Evolutionary conservation across 768 basidiomycete genomes (phyloP).

Genomic region (Boletus vermiculosoides): DNA sequence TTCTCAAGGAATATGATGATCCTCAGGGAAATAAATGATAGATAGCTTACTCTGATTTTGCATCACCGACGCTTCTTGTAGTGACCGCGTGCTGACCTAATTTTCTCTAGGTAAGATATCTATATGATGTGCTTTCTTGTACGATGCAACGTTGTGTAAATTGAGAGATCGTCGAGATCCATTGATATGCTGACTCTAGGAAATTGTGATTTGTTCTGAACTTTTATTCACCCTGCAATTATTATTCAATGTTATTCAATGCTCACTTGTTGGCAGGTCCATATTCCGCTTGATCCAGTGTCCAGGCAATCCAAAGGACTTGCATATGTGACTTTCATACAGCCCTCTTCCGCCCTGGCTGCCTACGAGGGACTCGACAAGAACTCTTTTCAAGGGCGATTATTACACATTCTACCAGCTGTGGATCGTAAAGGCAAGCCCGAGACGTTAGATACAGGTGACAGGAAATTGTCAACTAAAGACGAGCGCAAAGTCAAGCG

Average conservation of each 20-base stretch:
- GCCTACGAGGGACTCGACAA: slow-evolving; percentile 82
- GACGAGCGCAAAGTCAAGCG: slow-evolving; percentile 57
- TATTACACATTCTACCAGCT: slow-evolving; percentile 88
- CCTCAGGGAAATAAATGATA: slow-evolving; percentile 56
- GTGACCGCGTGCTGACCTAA: neutral
- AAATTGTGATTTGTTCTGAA: slow-evolving; percentile 50
- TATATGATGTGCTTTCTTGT: neutral
- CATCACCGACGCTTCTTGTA: neutral
- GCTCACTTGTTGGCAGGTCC: slow-evolving; percentile 40
- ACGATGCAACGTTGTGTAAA: slow-evolving; percentile 24
- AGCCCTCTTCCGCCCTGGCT: slow-evolving; percentile 49
- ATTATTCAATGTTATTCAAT: neutral
- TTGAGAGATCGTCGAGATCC: slow-evolving; percentile 66
- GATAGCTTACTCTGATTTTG: slow-evolving; percentile 37
- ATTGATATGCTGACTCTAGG: slow-evolving; percentile 44
- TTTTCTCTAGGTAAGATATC: slow-evolving; percentile 15
- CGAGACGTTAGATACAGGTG: slow-evolving; percentile 39
- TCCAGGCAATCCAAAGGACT: slow-evolving; percentile 57
- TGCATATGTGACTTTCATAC: slow-evolving; percentile 55
- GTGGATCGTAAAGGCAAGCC: slow-evolving; percentile 59
- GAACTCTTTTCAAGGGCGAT: slow-evolving; percentile 84
- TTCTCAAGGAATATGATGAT: slow-evolving; percentile 37
- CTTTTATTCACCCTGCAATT: slow-evolving; percentile 3
- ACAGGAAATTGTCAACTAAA: slow-evolving; percentile 55
- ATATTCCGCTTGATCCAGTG: slow-evolving; percentile 50